Evolutionary conservation across 2,329 filamentous ascomycete species (phyloP), one percentile per base, ranked within the genome.

Genomic region (Fusarium praegraminearum): DNA sequence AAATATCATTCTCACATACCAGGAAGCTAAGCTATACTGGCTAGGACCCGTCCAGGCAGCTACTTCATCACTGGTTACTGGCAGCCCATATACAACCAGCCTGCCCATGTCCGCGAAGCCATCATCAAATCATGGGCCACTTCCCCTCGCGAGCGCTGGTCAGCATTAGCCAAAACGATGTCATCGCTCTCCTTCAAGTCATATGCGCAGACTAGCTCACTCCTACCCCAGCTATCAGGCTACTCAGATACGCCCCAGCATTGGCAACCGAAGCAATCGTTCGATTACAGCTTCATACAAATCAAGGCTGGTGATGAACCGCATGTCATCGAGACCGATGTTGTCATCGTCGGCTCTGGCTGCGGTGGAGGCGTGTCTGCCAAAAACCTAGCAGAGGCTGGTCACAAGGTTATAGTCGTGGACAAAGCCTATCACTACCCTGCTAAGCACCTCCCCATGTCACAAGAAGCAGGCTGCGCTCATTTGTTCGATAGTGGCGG

Each of bases 291-390:
- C 1, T 93, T 93, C 71, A 75, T 91, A 46, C 89, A 92, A 74
- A 83, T 91, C 69, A 78, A 76, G 4, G 55, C 74, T 4, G 77
- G 75, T 8, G 68, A 72, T n/a, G 69, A 75, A 7, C 82, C 87
- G 0, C 88, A 90, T 67, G 84, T 85, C 5, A 81, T 97, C 40
- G 88, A 93, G 56, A 91, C 92, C 0, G 95, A 98, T 77, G 89
- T 97, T 1, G 88, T 97, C 41, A 89, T 98, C 61, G 86, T 98
- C 22, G 94, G 94, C 4, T 96, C 92, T 38, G 94, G 94, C 30
- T 97, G 93, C 73, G 94, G 94, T 67, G 94, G 92, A 41, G 93
- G 86, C 12, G 93, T 97, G 0, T 88, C 86, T 36, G 94, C 94
- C 26, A 94, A 94, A 78, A 91, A 92, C 52, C 82, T 97, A 2